Conservation (phyloP, 2,329 filamentous ascomycete species). For the Xylariaceae sp. region DNA sequence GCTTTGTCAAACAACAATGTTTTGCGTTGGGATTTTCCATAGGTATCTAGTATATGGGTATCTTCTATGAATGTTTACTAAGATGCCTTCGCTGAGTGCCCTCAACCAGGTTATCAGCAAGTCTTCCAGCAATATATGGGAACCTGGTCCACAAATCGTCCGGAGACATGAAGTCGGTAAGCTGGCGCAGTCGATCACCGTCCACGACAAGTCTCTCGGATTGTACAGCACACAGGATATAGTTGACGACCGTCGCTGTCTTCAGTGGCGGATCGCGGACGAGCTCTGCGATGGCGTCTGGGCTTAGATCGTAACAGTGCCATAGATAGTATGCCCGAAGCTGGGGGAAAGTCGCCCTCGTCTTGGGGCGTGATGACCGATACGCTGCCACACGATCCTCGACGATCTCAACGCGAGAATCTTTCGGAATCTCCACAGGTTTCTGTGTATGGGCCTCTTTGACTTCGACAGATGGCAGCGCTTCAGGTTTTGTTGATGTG, state of each 20-base stretch:
- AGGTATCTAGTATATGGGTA: too few relatives aligned
- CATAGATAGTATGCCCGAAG: conserved; percentile 65
- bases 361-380: conserved; percentile 27
- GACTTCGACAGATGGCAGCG: too few relatives aligned
- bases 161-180: conserved; percentile 38
- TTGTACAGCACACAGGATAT: conserved; percentile 57
- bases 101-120: too few relatives aligned
- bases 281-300: conserved; percentile 50
- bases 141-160: conserved; percentile 5
- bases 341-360: conserved; percentile 23
- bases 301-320: conserved; percentile 51
- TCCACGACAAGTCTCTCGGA: conserved; percentile 49
- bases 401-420: conserved; percentile 44
- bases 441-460: neutral
- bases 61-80: too few relatives aligned
- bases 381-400: conserved; percentile 40
- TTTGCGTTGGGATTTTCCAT: too few relatives aligned
- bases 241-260: conserved; percentile 52
- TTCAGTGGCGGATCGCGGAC: conserved; percentile 61
- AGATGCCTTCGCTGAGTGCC: too few relatives aligned
- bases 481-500: too few relatives aligned
- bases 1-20: too few relatives aligned
- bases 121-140: neutral
- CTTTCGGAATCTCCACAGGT: conserved; percentile 26
- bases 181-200: conserved; percentile 38